Conservation (phyloP, 306 rosid species). For the Acacia crassicarpa region DNA sequence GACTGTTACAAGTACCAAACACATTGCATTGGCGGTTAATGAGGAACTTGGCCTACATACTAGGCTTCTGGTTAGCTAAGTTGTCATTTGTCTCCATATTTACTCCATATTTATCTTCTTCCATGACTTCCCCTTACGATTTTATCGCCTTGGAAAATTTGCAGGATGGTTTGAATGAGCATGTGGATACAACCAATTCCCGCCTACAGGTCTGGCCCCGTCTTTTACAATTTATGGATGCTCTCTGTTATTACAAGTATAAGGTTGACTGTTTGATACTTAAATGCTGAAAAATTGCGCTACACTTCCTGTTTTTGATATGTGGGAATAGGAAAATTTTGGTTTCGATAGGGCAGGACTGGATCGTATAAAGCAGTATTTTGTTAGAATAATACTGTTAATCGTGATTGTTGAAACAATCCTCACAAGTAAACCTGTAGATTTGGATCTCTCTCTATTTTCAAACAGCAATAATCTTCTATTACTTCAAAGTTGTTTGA, state of each 20-base stretch:
- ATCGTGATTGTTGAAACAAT: neutral
- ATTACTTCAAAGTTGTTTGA: neutral
- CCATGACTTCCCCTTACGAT: no score
- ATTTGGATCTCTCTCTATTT: neutral
- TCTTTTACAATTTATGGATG: neutral
- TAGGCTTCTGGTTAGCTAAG: conserved; percentile 37
- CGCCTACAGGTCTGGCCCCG: conserved; percentile 32
- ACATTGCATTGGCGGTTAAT: conserved; percentile 48
- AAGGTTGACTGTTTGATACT: neutral
- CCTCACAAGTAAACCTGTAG: neutral
- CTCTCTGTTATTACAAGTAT: neutral
- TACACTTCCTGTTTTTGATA: neutral
- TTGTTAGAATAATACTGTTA: neutral
- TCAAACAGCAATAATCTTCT: neutral
- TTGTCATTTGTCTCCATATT: neutral
- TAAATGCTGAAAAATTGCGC: neutral
- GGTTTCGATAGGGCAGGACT: neutral
- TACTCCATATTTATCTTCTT: neutral
- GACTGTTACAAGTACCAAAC: conserved; percentile 52
- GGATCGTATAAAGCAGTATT: neutral
- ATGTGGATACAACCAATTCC: conserved; percentile 43
- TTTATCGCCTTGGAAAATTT: neutral
- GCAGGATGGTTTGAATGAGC: conserved; percentile 43
- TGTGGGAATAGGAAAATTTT: neutral
- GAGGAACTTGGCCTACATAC: conserved; percentile 48